Conservation (phyloP, 345 rosid species). For the Bretschneidera sinensis region DNA sequence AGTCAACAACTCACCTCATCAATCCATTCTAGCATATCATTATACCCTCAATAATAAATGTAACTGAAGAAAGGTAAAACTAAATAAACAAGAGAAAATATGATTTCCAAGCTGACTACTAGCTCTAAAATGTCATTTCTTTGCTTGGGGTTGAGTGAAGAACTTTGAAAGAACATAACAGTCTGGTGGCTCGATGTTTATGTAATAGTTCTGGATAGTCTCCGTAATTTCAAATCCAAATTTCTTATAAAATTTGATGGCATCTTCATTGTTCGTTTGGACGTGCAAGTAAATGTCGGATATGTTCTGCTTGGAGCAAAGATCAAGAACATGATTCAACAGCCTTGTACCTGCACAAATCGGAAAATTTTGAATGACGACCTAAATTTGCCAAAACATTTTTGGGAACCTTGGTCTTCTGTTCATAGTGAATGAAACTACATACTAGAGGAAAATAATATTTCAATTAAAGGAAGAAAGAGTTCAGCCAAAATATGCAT, state of each 20-base stretch:
- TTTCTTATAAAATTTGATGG: constrained; percentile 92
- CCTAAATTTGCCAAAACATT: not conserved
- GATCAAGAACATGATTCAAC: constrained; percentile 83
- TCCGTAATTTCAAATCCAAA: constrained; percentile 85
- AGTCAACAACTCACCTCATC: constrained; percentile 11
- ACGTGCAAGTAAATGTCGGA: constrained; percentile 91
- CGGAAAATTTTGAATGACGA: not conserved
- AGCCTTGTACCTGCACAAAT: constrained; percentile 69
- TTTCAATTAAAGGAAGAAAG: too few relatives aligned
- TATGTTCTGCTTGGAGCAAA: constrained; percentile 63
- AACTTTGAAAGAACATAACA: constrained; percentile 74
- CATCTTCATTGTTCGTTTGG: constrained; percentile 94
- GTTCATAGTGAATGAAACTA: not conserved
- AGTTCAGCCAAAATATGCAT: too few relatives aligned
- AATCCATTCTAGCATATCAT: constrained; percentile 12
- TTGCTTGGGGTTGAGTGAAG: constrained; percentile 41
- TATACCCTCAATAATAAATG: constrained; percentile 7
- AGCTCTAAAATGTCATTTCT: constrained; percentile 35
- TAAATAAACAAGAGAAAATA: constrained; percentile 5
- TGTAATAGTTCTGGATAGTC: constrained; percentile 78
- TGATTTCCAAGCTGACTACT: not conserved
- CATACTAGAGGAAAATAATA: too few relatives aligned
- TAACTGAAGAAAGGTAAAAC: not conserved
- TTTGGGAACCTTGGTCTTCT: not conserved
- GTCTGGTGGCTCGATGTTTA: constrained; percentile 79